Evolutionary conservation across 1,284 basidiomycete species (phyloP), one percentile per base, ranked within the genome.

Genomic region (Fomes fomentarius): DNA sequence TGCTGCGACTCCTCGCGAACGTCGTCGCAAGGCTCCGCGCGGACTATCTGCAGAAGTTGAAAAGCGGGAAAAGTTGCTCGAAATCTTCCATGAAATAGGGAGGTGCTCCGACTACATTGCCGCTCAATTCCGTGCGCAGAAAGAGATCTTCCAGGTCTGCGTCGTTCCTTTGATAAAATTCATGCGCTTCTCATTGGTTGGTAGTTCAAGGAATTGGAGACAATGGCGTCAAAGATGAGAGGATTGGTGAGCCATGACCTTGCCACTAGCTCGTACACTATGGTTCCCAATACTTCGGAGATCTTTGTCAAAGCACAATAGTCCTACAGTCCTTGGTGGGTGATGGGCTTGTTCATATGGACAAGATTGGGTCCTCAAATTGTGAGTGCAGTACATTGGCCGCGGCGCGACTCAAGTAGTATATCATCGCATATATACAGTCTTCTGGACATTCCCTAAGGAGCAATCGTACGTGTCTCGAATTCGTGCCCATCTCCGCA

Each of bases 371-470:
- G 22, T 91, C 92, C 6, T 93, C 92, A 3, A 95, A 95, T 66
- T 96, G 93, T 93, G 63, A 63, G 87, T 66, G n/a, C n/a, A n/a
- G n/a, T n/a, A n/a, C n/a, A n/a, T n/a, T n/a, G 4, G 24, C 26
- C 26, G 15, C 14, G 14, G 19, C 28, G 8, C 21, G 7, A 1
- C 14, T 39, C 62, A 61, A 48, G 57, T n/a, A n/a, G n/a, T n/a
- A n/a, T 69, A 59, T 70, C 69, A 67, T 67, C 71, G 70, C 66
- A 66, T 65, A 68, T 61, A 65, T 61, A 24, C 63, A 95, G 93
- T 94, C 73, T 95, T 91, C 69, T 96, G 93, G 93, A 90, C 91
- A 65, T 95, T 95, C 67, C 93, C 93, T 3, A 84, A 42, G 93
- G 93, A 5, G 83, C 89, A 4, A 78, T 85, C 65, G 93, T 93